phyloP scores from a whole-genome alignment of 768 basidiomycete genomes.

The Tulasnella sp. region DNA sequence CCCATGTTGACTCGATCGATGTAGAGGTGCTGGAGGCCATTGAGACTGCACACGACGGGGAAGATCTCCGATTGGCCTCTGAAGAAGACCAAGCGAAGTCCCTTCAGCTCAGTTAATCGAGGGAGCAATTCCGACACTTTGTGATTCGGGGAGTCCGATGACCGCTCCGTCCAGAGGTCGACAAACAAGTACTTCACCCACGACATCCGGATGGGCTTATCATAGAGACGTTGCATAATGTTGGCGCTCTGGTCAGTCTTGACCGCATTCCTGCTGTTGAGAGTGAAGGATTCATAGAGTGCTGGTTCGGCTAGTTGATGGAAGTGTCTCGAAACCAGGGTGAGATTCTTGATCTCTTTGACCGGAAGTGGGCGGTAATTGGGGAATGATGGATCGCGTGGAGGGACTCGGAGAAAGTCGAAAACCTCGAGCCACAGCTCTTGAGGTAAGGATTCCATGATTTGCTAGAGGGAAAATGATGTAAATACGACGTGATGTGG shows the following conservation, averaged over 20 bases:
- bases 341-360: neutral
- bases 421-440: slow-evolving; percentile 1
- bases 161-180: neutral
- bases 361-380: neutral
- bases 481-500: neutral
- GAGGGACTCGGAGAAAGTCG: neutral
- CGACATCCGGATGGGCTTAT: neutral
- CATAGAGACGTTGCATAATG: neutral
- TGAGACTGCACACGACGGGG: neutral
- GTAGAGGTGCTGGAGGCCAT: neutral
- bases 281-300: neutral
- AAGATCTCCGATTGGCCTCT: neutral
- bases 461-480: neutral
- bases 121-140: neutral
- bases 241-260: neutral
- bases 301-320: neutral
- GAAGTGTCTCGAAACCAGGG: neutral
- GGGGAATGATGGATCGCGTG: neutral
- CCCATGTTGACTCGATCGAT: neutral
- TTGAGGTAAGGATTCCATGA: neutral
- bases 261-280: neutral
- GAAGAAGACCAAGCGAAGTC: neutral
- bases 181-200: neutral
- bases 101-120: neutral
- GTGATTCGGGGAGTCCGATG: neutral